Evolutionary conservation across 306 rosid genomes (phyloP), one percentile per base, ranked within the genome.

Genomic region (Coriaria nepalensis): DNA sequence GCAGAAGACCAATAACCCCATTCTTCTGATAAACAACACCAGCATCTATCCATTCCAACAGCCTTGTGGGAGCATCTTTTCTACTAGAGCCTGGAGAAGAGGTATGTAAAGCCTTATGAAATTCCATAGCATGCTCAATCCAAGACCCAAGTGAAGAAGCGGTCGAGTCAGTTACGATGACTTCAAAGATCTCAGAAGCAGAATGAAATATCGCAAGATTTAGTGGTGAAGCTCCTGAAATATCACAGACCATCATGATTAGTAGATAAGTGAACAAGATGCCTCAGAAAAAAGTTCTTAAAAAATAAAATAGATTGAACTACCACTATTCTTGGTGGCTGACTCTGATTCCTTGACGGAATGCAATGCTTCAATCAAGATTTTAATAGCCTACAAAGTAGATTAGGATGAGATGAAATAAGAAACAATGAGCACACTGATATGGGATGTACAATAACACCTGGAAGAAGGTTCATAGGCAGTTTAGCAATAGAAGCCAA

Each of bases 41-140:
- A 69, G 94, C 94, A 69, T 90, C 98, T 57, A 85, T 85, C 98
- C 94, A 85, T 71, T 90, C 98, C 81, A 90, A 72, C 71, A 90
- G 67, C 36, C 98, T 71, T 42, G 95, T 65, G 40, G 98, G 98
- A 65, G 95, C 94, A 79, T 90, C 98, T 65, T 90, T 90, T 73
- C 82, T 75, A 66, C 77, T 85, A 50, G 98, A 81, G 53, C 98
- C 98, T 6, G 95, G 77, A 57, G 98, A 78, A 35, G 98, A 85
- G 71, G 80, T 75, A 78, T 81, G 79, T 60, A 90, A 74, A 52
- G 94, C 85, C 63, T 79, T 82, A 48, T 85, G 84, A 61, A 90
- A 90, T 53, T 90, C 98, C 72, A 66, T 48, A 51, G 88, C 95
- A 81, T 75, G 94, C 55, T 80, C 83, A 56, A 90, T 79, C 98